These are phyloP conservation scores for Carnegiea gigantea DNA, from an alignment of 179 eudicot genomes.

Conservation along the genomic window DNA sequence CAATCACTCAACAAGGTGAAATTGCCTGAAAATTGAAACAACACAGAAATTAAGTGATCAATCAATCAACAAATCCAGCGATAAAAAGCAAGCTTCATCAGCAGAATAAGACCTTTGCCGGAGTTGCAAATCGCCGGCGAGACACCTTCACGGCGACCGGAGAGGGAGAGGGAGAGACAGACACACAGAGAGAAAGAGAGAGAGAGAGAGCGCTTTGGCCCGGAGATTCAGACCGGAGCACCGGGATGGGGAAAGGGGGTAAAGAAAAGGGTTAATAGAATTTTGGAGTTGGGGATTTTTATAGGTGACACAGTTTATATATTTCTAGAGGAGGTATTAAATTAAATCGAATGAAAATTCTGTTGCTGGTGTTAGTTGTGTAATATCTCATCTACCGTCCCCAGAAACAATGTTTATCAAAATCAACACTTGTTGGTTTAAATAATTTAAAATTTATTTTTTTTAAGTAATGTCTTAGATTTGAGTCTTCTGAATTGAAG, in stretches of 20 bases:
- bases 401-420: too few species aligned
- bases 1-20: neutral
- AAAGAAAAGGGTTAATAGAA: neutral
- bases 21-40: slow-evolving; percentile 3
- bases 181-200: neutral
- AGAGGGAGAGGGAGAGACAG: neutral
- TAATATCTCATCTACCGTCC: too few species aligned
- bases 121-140: neutral
- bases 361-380: too few species aligned
- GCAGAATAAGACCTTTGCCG: neutral
- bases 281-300: slow-evolving; percentile 2
- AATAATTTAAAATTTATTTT: too few species aligned
- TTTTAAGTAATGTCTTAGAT: too few species aligned
- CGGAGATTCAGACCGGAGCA: neutral
- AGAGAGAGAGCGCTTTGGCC: neutral
- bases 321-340: neutral
- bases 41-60: neutral
- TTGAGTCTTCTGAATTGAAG: too few species aligned
- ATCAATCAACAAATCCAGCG: neutral
- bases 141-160: neutral
- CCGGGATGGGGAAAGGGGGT: too few species aligned
- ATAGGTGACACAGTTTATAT: neutral
- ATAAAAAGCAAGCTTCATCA: neutral
- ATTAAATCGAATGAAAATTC: too few species aligned
- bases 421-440: too few species aligned